A percentile compares a stretch with the other conserved stretches of the same genome.
Conservation (phyloP, 1,139 yeast genomes). For the Geotrichum reessii region DNA sequence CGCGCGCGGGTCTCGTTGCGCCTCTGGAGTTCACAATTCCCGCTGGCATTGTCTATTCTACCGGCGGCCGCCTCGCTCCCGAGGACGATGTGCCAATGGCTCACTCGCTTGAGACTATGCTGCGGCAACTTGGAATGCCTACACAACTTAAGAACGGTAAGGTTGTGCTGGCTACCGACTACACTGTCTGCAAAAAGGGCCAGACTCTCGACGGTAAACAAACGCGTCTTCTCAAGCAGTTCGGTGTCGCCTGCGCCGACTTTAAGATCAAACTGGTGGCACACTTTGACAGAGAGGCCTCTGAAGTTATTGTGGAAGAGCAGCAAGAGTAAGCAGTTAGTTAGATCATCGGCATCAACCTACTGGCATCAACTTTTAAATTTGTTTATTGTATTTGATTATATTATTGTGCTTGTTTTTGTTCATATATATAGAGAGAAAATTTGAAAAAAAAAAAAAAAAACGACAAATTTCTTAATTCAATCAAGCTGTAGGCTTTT, state of each 20-base stretch:
- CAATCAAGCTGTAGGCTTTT: not conserved
- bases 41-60: conserved; percentile 82
- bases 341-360: not conserved
- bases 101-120: conserved; percentile 87
- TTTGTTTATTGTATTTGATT: conserved; percentile 1
- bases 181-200: conserved; percentile 73
- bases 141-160: conserved; percentile 88
- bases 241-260: conserved; percentile 91
- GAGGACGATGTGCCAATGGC: conserved; percentile 97
- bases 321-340: not conserved
- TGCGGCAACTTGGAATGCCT: conserved; percentile 87
- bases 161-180: conserved; percentile 68
- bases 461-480: not conserved
- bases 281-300: conserved; percentile 45
- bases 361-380: not conserved
- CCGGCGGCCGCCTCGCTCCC: conserved; percentile 85
- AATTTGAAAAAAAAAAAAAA: too few relatives aligned
- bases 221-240: conserved; percentile 85
- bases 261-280: conserved; percentile 78
- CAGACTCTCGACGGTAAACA: conserved; percentile 82
- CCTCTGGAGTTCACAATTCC: conserved; percentile 84
- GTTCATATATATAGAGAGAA: not conserved
- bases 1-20: conserved; percentile 80
- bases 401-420: not conserved
- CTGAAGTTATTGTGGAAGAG: conserved; percentile 19